Evolutionary conservation across 2,329 filamentous ascomycete genomes (phyloP).

Genomic region (Thermothelomyces thermophilus): DNA sequence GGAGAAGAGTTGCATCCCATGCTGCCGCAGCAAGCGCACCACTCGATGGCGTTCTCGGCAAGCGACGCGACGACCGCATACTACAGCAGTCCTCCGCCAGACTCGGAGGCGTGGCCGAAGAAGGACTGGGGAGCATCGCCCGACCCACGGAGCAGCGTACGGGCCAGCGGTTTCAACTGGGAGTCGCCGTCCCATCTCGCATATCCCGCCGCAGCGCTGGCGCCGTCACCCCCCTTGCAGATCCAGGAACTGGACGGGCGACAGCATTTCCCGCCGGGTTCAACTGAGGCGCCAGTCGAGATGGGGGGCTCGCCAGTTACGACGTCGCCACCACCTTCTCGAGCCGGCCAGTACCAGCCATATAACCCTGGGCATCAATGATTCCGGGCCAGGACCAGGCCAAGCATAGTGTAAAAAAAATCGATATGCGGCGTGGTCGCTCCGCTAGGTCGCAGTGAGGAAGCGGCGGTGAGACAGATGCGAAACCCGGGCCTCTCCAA

Average conservation of each 20-base stretch:
- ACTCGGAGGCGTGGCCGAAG: slow-evolving; percentile 14
- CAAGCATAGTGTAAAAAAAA: background rate
- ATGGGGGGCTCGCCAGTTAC: slow-evolving; percentile 24
- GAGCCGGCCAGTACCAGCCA: background rate
- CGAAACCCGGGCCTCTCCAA: background rate
- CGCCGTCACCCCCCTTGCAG: slow-evolving; percentile 16
- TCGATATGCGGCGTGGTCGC: background rate
- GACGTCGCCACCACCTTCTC: background rate
- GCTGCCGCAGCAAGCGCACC: slow-evolving; percentile 20
- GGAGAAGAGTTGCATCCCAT: slow-evolving; percentile 29
- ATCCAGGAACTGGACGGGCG: slow-evolving; percentile 15
- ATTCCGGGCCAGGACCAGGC: background rate
- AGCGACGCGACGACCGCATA: slow-evolving; percentile 9
- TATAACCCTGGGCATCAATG: slow-evolving; percentile 3
- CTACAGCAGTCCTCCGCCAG: slow-evolving; percentile 9
- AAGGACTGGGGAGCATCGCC: slow-evolving; percentile 18
- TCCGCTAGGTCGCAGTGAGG: background rate
- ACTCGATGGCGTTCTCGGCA: background rate
- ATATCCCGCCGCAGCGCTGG: slow-evolving; percentile 2
- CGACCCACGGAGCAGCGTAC: slow-evolving; percentile 15
- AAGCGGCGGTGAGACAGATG: slow-evolving; percentile 7
- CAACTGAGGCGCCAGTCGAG: slow-evolving; percentile 21
- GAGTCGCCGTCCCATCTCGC: slow-evolving; percentile 24
- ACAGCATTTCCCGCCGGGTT: slow-evolving; percentile 11
- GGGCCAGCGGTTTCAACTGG: slow-evolving; percentile 24